Evolutionary conservation across 345 rosid species (phyloP), one percentile per base, ranked within the genome.

Genomic region (Citrus glauca): DNA sequence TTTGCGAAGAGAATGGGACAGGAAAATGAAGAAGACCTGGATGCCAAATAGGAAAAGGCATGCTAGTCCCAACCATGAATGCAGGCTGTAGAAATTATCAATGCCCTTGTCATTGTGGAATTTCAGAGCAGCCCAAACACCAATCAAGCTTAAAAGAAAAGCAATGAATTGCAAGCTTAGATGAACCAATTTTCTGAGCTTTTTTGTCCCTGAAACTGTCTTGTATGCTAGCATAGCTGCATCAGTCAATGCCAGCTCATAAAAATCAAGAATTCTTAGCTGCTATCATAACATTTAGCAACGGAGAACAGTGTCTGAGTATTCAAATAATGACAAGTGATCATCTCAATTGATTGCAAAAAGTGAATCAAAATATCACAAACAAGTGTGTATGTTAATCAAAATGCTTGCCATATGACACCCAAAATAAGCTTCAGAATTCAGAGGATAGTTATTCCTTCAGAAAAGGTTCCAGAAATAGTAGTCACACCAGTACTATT

Each of bases 21-120:
- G 78, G 55, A 72, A 32, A 38, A 45, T 53, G 59, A n/a, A 37
- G 64, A 45, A 53, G 62, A 94, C 98, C 98, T 97, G 98, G 77
- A 89, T 75, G 33, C 91, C 85, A 14, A 94, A 97, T 74, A 93
- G 90, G 79, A 90, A 80, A 74, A 97, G 87, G 81, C 97, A 92
- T 72, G 90, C 92, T 10, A 97, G 80, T 33, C 99, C 99, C 78
- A 93, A 84, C 99, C 98, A 94, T 1, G 98, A 97, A 84, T 93
- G 98, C 71, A 97, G 91, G 85, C 98, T 97, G 90, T 97, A 97
- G 82, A 94, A 94, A 72, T 97, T 94, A 53, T 94, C 97, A 0
- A 97, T 94, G 81, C 98, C 97, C 84, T 90, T 94, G 57, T 94
- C 98, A 56, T 87, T 89, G 86, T 97, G 99, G 85, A 97, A 97